Evolutionary conservation across 1,284 basidiomycete genomes (phyloP).

Genomic region (Sphaerobolus stellatus): DNA sequence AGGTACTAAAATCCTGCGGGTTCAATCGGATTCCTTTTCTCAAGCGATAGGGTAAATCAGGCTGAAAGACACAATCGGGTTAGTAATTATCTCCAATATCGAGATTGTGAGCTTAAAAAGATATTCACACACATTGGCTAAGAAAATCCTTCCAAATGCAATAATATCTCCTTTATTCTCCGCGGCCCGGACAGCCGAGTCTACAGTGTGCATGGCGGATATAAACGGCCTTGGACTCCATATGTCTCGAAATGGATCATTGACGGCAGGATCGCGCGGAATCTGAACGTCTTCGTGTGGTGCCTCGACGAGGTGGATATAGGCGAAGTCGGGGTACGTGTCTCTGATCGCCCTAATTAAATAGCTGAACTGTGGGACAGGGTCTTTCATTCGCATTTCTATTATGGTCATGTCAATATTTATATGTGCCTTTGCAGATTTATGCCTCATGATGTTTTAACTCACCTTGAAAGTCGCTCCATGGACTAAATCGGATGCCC

Average conservation of each 20-base stretch:
- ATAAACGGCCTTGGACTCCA: conserved; percentile 38
- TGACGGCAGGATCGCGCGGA: conserved; percentile 29
- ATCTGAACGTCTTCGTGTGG: not conserved
- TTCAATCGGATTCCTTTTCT: conserved; percentile 11
- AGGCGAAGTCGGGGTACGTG: conserved; percentile 50
- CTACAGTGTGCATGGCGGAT: conserved; percentile 41
- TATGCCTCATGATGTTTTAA: not conserved
- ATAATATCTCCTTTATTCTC: conserved; percentile 31
- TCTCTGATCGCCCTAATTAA: conserved; percentile 33
- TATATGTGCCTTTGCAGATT: not conserved
- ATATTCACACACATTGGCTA: conserved; percentile 28
- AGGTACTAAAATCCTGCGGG: conserved; percentile 13
- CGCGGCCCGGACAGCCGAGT: not conserved
- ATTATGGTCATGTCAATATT: not conserved
- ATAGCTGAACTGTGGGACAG: conserved; percentile 42
- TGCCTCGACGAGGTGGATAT: conserved; percentile 57
- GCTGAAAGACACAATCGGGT: conserved; percentile 8
- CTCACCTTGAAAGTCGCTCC: no score
- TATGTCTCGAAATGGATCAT: conserved; percentile 15
- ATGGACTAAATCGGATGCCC: conserved; percentile 42
- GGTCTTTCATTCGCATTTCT: conserved; percentile 45
- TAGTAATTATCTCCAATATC: not conserved
- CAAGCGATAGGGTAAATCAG: conserved; percentile 13
- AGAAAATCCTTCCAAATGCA: conserved; percentile 41
- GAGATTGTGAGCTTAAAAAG: not conserved